A percentile compares a stretch with the other conserved stretches of the same genome.
Evolutionary conservation across 2,329 filamentous ascomycete genomes (phyloP).

Genomic region (Stemphylium lycopersici): DNA sequence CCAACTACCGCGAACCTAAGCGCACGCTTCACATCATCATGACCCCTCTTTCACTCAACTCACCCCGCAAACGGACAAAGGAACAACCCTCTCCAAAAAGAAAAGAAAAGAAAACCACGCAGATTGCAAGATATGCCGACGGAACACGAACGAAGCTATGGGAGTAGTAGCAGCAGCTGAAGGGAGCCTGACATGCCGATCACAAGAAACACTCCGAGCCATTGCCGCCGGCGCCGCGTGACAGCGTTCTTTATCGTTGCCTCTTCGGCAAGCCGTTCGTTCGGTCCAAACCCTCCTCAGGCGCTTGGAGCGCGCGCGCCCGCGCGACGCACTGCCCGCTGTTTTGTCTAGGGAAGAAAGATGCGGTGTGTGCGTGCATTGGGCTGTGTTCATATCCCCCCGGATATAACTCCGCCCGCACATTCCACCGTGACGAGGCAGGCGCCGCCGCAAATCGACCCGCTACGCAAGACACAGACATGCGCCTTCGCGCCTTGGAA

Average conservation of each 20-base stretch:
- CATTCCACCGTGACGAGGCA: not conserved
- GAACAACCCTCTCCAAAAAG: not conserved
- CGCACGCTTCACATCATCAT: no score
- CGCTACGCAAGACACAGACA: no score
- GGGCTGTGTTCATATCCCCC: not conserved
- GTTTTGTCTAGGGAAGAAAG: not conserved
- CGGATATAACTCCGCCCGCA: constrained; percentile 1
- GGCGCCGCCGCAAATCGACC: no score
- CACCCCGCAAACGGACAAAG: no score
- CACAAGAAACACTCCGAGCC: constrained; percentile 4
- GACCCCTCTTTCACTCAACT: no score
- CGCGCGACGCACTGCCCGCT: not conserved
- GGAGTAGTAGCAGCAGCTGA: no score
- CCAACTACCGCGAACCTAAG: no score
- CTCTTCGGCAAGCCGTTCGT: not conserved
- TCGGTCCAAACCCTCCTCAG: not conserved
- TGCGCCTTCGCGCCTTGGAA: no score
- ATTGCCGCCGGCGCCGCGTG: not conserved
- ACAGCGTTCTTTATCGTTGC: not conserved
- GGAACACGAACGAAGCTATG: no score
- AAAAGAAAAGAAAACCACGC: not conserved
- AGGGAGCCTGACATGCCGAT: not conserved
- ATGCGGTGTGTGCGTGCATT: not conserved
- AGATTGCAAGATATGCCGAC: no score
- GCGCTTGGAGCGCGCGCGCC: not conserved